phyloP scores from a whole-genome alignment of 2,329 filamentous ascomycete species.

The Cordyceps militaris region DNA sequence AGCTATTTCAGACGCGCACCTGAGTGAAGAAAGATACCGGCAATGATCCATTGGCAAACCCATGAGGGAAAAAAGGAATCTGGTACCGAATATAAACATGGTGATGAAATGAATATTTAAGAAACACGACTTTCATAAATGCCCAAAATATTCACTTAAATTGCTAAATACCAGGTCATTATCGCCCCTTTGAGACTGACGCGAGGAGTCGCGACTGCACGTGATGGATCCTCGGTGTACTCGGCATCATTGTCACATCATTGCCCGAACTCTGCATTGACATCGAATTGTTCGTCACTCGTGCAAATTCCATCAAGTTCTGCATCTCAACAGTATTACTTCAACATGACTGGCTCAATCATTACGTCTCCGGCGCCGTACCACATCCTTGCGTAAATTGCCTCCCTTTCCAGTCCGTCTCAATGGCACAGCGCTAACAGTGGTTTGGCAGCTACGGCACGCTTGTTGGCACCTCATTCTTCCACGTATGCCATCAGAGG shows the following conservation, averaged over 20 bases:
- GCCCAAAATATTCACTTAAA: too few relatives aligned
- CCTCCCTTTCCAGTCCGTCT: not conserved
- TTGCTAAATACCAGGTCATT: too few relatives aligned
- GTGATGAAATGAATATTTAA: too few relatives aligned
- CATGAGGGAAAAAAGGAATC: too few relatives aligned
- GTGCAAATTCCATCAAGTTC: not conserved
- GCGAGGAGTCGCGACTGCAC: slow-evolving; percentile 8
- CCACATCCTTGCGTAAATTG: slow-evolving; percentile 62
- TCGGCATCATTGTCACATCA: not conserved
- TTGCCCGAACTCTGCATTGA: not conserved
- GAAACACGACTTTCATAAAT: too few relatives aligned
- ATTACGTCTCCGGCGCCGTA: slow-evolving; percentile 63
- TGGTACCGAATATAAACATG: too few relatives aligned
- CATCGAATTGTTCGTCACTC: not conserved
- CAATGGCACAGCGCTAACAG: slow-evolving; percentile 19
- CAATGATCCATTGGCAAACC: too few relatives aligned
- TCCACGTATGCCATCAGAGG: slow-evolving; percentile 51
- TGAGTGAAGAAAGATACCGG: too few relatives aligned
- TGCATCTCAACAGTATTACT: not conserved
- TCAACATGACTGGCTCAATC: slow-evolving; percentile 41
- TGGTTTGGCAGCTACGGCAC: slow-evolving; percentile 66
- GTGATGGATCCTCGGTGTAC: slow-evolving; percentile 7
- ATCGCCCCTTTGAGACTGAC: too few relatives aligned
- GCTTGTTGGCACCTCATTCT: slow-evolving; percentile 78
- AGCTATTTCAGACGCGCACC: slow-evolving; percentile 8